A percentile compares a stretch with the other conserved stretches of the same genome.
Evolutionary conservation across 192 early-diverging fungal species (phyloP).

Genomic region (Backusella tuberculispora): DNA sequence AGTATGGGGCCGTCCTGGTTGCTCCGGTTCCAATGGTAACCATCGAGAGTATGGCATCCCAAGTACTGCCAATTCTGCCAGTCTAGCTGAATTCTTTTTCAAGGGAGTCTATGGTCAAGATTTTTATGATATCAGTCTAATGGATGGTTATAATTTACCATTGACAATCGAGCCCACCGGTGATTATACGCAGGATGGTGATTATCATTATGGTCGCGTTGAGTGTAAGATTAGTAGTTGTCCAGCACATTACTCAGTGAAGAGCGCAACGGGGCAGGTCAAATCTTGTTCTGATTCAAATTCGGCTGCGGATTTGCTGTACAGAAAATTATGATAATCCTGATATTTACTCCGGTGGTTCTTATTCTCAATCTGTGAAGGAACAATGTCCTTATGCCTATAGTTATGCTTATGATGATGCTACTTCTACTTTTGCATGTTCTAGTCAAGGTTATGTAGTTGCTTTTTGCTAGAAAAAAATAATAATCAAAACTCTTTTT

Average conservation of each 20-base stretch:
- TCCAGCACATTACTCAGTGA: conserved; percentile 8
- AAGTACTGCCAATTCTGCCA: conserved; percentile 29
- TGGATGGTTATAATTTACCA: conserved; percentile 41
- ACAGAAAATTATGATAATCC: conserved; percentile 17
- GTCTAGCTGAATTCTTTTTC: conserved; percentile 37
- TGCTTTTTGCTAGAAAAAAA: conserved; percentile 19
- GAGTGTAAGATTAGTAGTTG: conserved; percentile 21
- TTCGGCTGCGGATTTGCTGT: conserved; percentile 22
- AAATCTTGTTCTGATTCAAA: conserved; percentile 26
- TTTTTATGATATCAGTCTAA: conserved; percentile 36
- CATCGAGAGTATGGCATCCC: conserved; percentile 9
- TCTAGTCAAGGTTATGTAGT: conserved; percentile 10
- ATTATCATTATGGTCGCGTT: conserved; percentile 24
- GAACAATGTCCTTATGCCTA: conserved; percentile 29
- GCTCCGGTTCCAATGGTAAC: neutral
- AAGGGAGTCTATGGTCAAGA: conserved; percentile 30
- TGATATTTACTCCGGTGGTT: neutral
- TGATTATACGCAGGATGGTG: neutral
- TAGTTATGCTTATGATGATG: conserved; percentile 41
- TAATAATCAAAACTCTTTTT: too few species aligned
- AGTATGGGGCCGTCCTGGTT: conserved; percentile 24
- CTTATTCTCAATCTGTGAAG: neutral
- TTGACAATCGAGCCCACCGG: conserved; percentile 13
- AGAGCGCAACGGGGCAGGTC: conserved; percentile 18
- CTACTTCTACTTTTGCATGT: conserved; percentile 33